A percentile compares a stretch with the other conserved stretches of the same genome.
Evolutionary conservation across 345 rosid species (phyloP).

Genomic region (Turnera subulata): DNA sequence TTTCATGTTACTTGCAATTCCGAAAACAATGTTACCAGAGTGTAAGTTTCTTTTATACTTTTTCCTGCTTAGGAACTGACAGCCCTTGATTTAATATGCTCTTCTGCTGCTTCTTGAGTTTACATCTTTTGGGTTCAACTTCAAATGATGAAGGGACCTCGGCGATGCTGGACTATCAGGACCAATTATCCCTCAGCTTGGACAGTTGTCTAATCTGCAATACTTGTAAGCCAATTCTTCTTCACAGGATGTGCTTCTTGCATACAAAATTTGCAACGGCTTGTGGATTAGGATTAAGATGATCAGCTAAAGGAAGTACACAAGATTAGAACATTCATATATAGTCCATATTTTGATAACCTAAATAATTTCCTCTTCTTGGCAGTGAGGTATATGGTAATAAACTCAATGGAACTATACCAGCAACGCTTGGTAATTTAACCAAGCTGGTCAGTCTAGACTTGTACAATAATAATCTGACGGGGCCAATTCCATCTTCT

Average conservation of each 20-base stretch:
- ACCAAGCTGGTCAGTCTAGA: constrained; percentile 35
- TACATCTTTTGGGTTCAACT: not conserved
- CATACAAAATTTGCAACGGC: too few relatives aligned
- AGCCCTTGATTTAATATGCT: not conserved
- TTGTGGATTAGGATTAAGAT: too few relatives aligned
- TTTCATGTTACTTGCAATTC: constrained; percentile 35
- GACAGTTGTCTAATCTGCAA: constrained; percentile 37
- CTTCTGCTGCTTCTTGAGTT: too few relatives aligned
- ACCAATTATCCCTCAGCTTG: constrained; percentile 40
- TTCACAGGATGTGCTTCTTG: not conserved
- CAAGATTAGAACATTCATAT: too few relatives aligned
- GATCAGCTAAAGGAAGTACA: not conserved
- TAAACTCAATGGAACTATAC: constrained; percentile 34
- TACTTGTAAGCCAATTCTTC: constrained; percentile 32
- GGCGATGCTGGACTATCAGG: constrained; percentile 39
- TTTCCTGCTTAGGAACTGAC: not conserved
- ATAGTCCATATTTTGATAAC: not conserved
- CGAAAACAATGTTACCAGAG: constrained; percentile 18
- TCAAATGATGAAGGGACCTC: constrained; percentile 31
- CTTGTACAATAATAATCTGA: constrained; percentile 28
- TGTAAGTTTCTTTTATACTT: too few relatives aligned
- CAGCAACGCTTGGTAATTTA: constrained; percentile 31
- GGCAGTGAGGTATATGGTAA: constrained; percentile 28
- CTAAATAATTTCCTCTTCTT: not conserved
- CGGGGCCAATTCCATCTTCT: constrained; percentile 39